phyloP scores from a whole-genome alignment of 441 rosid genomes.

The Populus hybrid region DNA sequence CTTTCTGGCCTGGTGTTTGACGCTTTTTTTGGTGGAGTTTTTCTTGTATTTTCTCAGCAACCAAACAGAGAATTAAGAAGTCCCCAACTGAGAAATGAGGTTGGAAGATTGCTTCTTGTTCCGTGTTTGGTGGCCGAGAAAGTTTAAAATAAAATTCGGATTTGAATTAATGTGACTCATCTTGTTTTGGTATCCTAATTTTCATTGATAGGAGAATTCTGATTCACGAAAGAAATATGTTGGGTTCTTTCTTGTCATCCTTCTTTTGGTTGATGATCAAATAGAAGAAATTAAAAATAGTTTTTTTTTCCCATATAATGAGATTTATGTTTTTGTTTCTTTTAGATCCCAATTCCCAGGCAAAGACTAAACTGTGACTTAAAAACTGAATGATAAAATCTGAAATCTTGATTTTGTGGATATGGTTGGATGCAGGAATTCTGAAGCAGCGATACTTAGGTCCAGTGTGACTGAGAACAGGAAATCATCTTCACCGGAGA shows the following conservation, averaged over 20 bases:
- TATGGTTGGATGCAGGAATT: constrained; percentile 29
- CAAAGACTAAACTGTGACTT: neutral
- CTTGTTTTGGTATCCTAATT: neutral
- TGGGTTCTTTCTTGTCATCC: neutral
- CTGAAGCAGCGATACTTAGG: constrained; percentile 41
- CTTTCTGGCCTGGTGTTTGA: neutral
- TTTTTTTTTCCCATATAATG: neutral
- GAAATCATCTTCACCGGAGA: constrained; percentile 46
- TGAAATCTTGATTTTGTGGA: constrained; percentile 1
- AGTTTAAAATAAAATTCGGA: neutral
- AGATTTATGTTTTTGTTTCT: neutral
- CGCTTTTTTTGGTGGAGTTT: no score
- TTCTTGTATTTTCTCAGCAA: constrained; percentile 24
- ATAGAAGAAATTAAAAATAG: neutral
- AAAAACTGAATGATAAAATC: neutral
- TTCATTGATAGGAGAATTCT: constrained; percentile 15
- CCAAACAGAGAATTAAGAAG: constrained; percentile 19
- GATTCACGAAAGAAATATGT: neutral
- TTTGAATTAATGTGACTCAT: neutral
- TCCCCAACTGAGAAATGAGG: constrained; percentile 12
- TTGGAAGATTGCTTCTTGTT: constrained; percentile 4
- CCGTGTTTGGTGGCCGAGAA: constrained; percentile 19
- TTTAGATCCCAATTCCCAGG: constrained; percentile 7
- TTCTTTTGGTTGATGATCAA: constrained; percentile 19
- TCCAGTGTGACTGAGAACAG: constrained; percentile 32